Conservation (phyloP, 352 stramenopile genomes). For the Peronosclerospora sorghi region DNA sequence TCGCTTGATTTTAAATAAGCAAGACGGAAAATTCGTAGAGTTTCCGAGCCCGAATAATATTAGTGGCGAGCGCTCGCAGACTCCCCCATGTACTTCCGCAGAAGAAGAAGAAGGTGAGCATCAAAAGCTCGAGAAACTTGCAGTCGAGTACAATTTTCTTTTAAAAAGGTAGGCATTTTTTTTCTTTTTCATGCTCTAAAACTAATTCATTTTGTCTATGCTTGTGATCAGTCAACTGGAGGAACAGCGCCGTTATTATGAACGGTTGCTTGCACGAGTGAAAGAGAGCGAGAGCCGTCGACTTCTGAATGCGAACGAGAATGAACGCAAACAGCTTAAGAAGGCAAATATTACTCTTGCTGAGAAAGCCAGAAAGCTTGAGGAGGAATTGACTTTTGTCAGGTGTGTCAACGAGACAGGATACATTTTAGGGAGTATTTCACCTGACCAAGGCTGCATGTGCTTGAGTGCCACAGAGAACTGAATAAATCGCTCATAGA, state of each 20-base stretch:
- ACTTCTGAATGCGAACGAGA: conserved; percentile 41
- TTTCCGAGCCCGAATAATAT: conserved; percentile 77
- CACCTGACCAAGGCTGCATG: too few relatives aligned
- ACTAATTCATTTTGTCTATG: too few relatives aligned
- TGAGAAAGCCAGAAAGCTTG: conserved; percentile 67
- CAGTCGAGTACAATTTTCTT: conserved; percentile 93
- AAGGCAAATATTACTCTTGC: conserved; percentile 51
- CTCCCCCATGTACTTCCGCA: conserved; percentile 42
- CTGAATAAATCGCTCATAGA: conserved; percentile 83
- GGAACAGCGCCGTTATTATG: conserved; percentile 91
- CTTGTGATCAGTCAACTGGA: conserved; percentile 83
- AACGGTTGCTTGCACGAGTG: conserved; percentile 55
- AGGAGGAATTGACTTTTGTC: conserved; percentile 76
- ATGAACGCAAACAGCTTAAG: conserved; percentile 77
- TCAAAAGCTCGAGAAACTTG: conserved; percentile 92
- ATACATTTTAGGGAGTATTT: too few relatives aligned
- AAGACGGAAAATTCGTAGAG: conserved; percentile 94
- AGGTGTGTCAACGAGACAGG: conserved; percentile 20
- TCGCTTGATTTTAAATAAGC: conserved; percentile 83
- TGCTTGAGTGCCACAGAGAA: too few relatives aligned
- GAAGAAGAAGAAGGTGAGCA: conserved; percentile 90
- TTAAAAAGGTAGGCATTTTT: conserved; percentile 73
- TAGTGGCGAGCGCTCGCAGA: conserved; percentile 62
- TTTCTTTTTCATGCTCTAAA: not conserved
- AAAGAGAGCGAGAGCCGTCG: conserved; percentile 50